Evolutionary conservation across 2,329 filamentous ascomycete species (phyloP), one percentile per base, ranked within the genome.

Genomic region (Juglanconis juglandina): DNA sequence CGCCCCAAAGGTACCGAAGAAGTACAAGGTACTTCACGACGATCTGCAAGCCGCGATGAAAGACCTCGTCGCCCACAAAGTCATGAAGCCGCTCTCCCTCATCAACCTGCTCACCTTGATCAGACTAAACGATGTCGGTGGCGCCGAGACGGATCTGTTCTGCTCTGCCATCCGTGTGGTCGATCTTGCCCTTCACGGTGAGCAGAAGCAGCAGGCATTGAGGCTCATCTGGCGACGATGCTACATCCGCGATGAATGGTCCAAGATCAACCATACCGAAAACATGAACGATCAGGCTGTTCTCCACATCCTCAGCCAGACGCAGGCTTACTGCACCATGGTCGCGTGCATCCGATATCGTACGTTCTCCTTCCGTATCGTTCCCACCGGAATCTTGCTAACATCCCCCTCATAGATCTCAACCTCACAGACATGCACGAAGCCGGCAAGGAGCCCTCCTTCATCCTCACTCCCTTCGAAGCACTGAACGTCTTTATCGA

Each of bases 221-320:
- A 76, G 78, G 14, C 76, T 86, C 44, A 90, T 98, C 64, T 99
- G 95, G 95, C 89, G 95, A 70, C 86, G 95, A 57, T 88, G 92
- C 63, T 90, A 90, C 68, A 82, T 94, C 66, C 86, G 87, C 53
- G 93, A 97, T 71, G 86, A 97, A 70, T 99, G 95, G 95, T 78
- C 83, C 33, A 80, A 78, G 61, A 83, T 96, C 70, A 94, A 95
- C 69, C 86, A 91, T 66, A 94, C 90, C 0, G 85, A 88, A 52
- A 80, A 88, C 61, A 89, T 90, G 70, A 85, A 86, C 59, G 92
- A 96, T 68, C 76, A 78, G 3, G 82, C 90, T 63, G 83, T 92
- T 34, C 79, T 87, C 56, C 79, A 82, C 34, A 78, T 84, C 17
- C 75, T 96, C 33, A 77, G 79, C 37, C 76, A 81, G 59, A 96